A percentile compares a stretch with the other conserved stretches of the same genome.
Conservation (phyloP, 225 moss, liverwort and hornwort genomes). For the Pseudisothecium myosuroides region DNA sequence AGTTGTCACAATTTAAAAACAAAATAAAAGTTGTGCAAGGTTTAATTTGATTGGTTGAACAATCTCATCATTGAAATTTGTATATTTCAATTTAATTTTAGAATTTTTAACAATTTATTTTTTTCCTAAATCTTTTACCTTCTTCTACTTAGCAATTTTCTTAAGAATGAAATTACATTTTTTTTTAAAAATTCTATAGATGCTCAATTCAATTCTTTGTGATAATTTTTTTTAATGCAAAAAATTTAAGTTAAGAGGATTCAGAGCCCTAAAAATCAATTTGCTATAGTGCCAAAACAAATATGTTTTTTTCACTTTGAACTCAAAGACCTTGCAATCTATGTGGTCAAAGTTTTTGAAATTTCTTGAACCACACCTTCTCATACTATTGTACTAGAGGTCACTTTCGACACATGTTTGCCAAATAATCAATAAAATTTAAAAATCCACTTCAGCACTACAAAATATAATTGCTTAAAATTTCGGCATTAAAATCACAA, state of each 20-base stretch:
- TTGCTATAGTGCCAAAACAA: not conserved
- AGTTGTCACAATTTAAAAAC: not conserved
- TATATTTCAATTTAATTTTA: not conserved
- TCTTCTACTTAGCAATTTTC: not conserved
- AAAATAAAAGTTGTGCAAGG: not conserved
- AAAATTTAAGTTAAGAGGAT: not conserved
- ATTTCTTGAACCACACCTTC: not conserved
- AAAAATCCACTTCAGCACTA: no score
- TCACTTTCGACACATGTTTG: no score
- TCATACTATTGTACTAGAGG: not conserved
- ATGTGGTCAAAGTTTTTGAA: not conserved
- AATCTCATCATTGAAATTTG: not conserved
- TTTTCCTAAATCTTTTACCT: rapidly evolving
- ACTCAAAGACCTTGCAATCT: not conserved
- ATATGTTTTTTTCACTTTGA: not conserved
- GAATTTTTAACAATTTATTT: not conserved
- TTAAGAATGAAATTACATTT: not conserved
- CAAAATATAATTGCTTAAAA: no score
- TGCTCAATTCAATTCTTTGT: no score
- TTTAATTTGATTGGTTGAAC: not conserved
- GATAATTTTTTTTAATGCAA: not conserved
- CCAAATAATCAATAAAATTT: no score
- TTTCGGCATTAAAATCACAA: no score
- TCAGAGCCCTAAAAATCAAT: not conserved
- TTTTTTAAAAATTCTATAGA: no score